Evolutionary conservation across 2,329 filamentous ascomycete genomes (phyloP), one percentile per base, ranked within the genome.

Genomic region (Gnomoniopsis smithogilvyi): DNA sequence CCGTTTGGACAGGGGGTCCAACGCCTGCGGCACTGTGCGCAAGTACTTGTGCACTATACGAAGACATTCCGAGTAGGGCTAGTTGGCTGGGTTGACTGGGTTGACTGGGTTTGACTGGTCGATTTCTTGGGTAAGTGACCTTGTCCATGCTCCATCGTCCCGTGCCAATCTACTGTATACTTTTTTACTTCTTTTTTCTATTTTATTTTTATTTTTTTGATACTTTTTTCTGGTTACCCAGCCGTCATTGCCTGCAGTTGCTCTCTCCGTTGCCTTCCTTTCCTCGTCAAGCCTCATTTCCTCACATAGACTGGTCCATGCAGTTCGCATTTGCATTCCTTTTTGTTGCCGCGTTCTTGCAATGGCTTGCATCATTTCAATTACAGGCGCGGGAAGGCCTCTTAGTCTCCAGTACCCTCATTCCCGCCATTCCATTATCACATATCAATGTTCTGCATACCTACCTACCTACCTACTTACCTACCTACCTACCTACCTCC

Each of bases 101-200:
- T 43, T 34, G 33, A 12, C 46, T 26, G 21, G 12, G 47, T 41
- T 41, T n/a, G 38, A 56, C 50, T 46, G 50, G 49, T 55, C 51
- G 26, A 26, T 59, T 50, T n/a, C 33, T 49, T 17, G 22, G 54
- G 56, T 59, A 59, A 59, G 56, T 51, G 34, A 49, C 57, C 57
- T 54, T 52, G 60, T 62, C 60, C 60, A 38, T 60, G 60, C 26
- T 55, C 56, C 47, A 46, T 55, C 59, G 54, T 55, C 51, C 53
- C 52, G 56, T 61, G 51, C 48, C 56, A 58, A 58, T 52, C 45
- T 57, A 52, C 54, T 59, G 30, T 50, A 50, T 51, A 58, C 49
- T 53, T 38, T 49, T 48, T 50, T 45, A 49, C 59, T 26, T 15
- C 38, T 46, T 30, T 53, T 34, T 14, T 55, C 51, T 47, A 41